Percentiles rank a stretch among this genome's conserved stretches.
phyloP scores from a whole-genome alignment of 192 early-diverging fungal genomes.

The Coemansia biformis region DNA sequence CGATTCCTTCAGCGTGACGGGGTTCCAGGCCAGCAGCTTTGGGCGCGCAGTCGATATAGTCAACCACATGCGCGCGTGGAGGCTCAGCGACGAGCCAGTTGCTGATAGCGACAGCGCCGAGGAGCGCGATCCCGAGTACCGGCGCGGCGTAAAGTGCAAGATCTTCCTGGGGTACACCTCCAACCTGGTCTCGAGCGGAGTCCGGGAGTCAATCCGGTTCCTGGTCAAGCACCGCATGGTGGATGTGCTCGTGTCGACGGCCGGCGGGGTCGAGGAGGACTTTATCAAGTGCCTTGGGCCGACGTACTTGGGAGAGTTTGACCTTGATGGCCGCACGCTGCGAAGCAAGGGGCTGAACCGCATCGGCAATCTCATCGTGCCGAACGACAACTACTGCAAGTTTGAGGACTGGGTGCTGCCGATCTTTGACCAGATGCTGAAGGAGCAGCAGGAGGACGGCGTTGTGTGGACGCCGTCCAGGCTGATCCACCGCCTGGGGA shows the following conservation, averaged over 20 bases:
- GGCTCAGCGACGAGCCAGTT: constrained; percentile 83
- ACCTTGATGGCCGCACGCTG: constrained; percentile 67
- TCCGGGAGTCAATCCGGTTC: constrained; percentile 87
- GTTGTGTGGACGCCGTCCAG: constrained; percentile 88
- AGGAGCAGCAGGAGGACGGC: constrained; percentile 82
- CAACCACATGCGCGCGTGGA: constrained; percentile 86
- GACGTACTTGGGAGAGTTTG: constrained; percentile 82
- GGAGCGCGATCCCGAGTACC: constrained; percentile 59
- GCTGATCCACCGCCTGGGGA: constrained; percentile 80
- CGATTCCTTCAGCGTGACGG: constrained; percentile 66
- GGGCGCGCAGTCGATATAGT: constrained; percentile 86
- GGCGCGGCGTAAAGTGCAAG: constrained; percentile 78
- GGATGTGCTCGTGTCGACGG: constrained; percentile 84
- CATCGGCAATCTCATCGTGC: constrained; percentile 95
- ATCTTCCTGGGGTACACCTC: constrained; percentile 98
- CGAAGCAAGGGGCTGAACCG: constrained; percentile 89
- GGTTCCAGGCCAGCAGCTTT: constrained; percentile 90
- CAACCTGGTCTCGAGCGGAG: constrained; percentile 91
- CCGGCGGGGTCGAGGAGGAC: constrained; percentile 96
- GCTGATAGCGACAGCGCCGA: constrained; percentile 48
- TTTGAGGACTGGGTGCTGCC: constrained; percentile 99
- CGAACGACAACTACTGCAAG: constrained; percentile 98
- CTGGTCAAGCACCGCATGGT: constrained; percentile 87
- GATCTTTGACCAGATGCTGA: constrained; percentile 85
- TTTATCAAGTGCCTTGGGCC: constrained; percentile 94